These are phyloP conservation scores for Pyrenophora tritici-repentis DNA, from an alignment of 2,329 filamentous ascomycete species.

Conservation along the genomic window DNA sequence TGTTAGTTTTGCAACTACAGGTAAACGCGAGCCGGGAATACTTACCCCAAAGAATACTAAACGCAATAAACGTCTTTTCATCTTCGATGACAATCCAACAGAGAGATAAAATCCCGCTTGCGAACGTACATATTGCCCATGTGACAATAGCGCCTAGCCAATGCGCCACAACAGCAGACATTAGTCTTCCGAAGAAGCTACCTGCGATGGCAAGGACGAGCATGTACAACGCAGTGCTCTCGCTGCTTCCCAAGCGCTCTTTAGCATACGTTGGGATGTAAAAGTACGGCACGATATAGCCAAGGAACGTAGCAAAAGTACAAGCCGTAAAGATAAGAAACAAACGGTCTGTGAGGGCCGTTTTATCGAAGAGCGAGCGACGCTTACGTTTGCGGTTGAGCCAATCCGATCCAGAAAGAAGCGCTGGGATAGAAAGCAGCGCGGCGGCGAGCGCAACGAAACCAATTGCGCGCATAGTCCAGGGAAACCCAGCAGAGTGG, in stretches of 20 bases:
- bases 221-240: slow-evolving; percentile 40
- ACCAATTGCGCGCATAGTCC: slow-evolving; percentile 44
- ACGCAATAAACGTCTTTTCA: slow-evolving; percentile 37
- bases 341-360: slow-evolving; percentile 40
- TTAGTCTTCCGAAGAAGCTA: slow-evolving; percentile 44
- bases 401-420: slow-evolving; percentile 38
- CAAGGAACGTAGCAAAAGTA: slow-evolving; percentile 44
- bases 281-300: slow-evolving; percentile 47
- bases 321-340: slow-evolving; percentile 44
- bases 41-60: slow-evolving; percentile 45
- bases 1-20: background rate
- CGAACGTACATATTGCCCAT: slow-evolving; percentile 39
- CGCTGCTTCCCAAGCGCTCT: slow-evolving; percentile 35
- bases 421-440: slow-evolving; percentile 41
- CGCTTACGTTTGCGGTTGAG: slow-evolving; percentile 37
- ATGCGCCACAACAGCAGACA: slow-evolving; percentile 38
- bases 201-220: slow-evolving; percentile 40
- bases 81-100: slow-evolving; percentile 42
- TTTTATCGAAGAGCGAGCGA: slow-evolving; percentile 40
- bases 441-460: slow-evolving; percentile 41
- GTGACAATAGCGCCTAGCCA: slow-evolving; percentile 40
- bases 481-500: slow-evolving; percentile 38
- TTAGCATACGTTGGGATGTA: slow-evolving; percentile 45
- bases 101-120: slow-evolving; percentile 36
- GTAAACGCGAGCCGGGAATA: background rate